Evolutionary conservation across 169 alveolate species (phyloP), one percentile per base, ranked within the genome.

Genomic region (Amoebophrya sp.): DNA sequence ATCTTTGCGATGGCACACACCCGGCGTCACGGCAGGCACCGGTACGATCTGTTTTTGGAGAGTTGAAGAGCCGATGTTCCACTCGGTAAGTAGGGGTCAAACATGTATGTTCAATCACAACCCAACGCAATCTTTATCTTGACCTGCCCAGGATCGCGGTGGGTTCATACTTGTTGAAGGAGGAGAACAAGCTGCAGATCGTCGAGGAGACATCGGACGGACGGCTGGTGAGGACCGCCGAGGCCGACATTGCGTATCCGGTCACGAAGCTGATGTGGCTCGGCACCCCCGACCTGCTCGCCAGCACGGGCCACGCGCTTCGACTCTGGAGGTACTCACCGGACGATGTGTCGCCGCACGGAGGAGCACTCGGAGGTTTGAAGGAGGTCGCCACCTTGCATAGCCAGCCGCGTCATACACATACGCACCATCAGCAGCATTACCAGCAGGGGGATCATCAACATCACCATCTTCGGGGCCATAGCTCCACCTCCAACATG

Each of bases 371-470:
- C n/a, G n/a, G n/a, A n/a, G n/a, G n/a, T n/a, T n/a, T n/a, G n/a
- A n/a, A n/a, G n/a, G n/a, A n/a, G n/a, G n/a, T n/a, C n/a, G n/a
- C n/a, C n/a, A n/a, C n/a, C n/a, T n/a, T n/a, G n/a, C n/a, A n/a
- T n/a, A n/a, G n/a, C n/a, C n/a, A n/a, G n/a, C n/a, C 18, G n/a
- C n/a, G 69, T 45, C 69, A 45, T 18, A 10, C 10, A 45, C 18
- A 10, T 10, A 18, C 18, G 18, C n/a, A 15, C n/a, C 69, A 45
- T 18, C 69, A 45, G 10, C n/a, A 15, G 93, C 95, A n/a, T 97
- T 97, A 4, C 94, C 96, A 26, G 96, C 97, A 5, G 94, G 96
- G 40, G 93, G 18, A 10, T 45, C 69, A 10, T 45, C 69, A 45
- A 18, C 10, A 18, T 18, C 41, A 91, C 87, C 90, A 34, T 91